Percentiles rank a stretch among this genome's conserved stretches.
These are phyloP conservation scores for Entelexis paramagnoliae DNA, from an alignment of 1,139 yeast genomes.

Conservation along the genomic window DNA sequence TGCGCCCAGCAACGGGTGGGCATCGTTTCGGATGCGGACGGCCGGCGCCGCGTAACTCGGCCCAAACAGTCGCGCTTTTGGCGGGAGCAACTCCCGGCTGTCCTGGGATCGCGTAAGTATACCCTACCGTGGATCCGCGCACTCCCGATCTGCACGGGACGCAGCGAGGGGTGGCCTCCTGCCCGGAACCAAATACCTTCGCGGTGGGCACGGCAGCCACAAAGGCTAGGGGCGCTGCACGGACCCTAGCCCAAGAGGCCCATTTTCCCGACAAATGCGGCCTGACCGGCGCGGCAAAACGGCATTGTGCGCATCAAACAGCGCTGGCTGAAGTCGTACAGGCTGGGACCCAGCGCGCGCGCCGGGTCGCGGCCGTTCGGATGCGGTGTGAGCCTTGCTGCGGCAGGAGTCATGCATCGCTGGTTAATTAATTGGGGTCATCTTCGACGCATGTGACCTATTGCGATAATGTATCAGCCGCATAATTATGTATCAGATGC, in stretches of 20 bases:
- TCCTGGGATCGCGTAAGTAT: too few relatives aligned
- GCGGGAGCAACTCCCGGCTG: neutral
- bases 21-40: neutral
- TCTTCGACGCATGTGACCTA: neutral
- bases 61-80: neutral
- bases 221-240: neutral
- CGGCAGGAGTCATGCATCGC: neutral
- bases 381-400: too few relatives aligned
- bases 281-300: too few relatives aligned
- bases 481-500: neutral
- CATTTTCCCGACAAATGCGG: neutral
- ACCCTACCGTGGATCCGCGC: neutral
- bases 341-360: too few relatives aligned
- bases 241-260: neutral
- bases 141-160: neutral
- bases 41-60: neutral
- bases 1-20: neutral
- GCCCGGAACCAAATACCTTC: neutral
- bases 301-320: too few relatives aligned
- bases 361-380: too few relatives aligned
- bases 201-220: neutral
- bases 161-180: neutral
- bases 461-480: constrained; percentile 4
- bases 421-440: neutral
- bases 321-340: too few relatives aligned